A percentile compares a stretch with the other conserved stretches of the same genome.
Conservation (phyloP, 1,139 yeast species). For the Lodderomyces elongisporus region DNA sequence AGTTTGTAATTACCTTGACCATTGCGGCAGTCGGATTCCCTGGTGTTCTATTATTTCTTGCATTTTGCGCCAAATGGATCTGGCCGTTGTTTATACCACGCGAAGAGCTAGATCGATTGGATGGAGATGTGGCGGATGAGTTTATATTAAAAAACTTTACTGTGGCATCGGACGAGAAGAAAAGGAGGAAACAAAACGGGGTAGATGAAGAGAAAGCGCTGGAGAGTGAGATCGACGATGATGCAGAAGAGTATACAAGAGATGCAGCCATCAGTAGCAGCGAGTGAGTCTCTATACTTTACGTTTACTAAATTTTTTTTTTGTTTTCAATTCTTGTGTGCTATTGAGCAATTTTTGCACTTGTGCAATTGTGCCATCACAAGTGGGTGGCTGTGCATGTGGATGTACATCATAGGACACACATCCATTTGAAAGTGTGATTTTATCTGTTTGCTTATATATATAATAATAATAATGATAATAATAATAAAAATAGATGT, state of each 20-base stretch:
- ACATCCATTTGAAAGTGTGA: too few species aligned
- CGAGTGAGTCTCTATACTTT: too few species aligned
- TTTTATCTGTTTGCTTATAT: too few species aligned
- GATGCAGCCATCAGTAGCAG: too few species aligned
- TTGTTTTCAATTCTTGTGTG: too few species aligned
- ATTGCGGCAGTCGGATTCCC: slow-evolving; percentile 95
- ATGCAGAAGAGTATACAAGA: slow-evolving; percentile 5
- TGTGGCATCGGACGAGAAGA: slow-evolving; percentile 15
- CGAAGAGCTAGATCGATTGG: slow-evolving; percentile 58
- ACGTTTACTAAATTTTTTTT: too few species aligned
- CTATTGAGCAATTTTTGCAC: too few species aligned
- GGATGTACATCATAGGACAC: too few species aligned
- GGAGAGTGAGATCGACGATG: neutral
- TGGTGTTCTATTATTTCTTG: slow-evolving; percentile 55
- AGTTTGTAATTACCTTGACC: slow-evolving; percentile 80
- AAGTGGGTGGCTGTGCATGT: too few species aligned
- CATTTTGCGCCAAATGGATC: slow-evolving; percentile 62
- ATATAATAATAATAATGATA: too few species aligned
- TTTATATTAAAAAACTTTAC: slow-evolving; percentile 41
- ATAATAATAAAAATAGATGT: too few species aligned
- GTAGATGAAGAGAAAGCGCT: slow-evolving; percentile 11
- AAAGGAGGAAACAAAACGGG: slow-evolving; percentile 6
- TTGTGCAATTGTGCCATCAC: too few species aligned
- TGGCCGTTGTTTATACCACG: slow-evolving; percentile 62
- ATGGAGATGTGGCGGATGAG: slow-evolving; percentile 65